Conservation (phyloP, 1,139 yeast genomes). For the Candida glucosophila region DNA sequence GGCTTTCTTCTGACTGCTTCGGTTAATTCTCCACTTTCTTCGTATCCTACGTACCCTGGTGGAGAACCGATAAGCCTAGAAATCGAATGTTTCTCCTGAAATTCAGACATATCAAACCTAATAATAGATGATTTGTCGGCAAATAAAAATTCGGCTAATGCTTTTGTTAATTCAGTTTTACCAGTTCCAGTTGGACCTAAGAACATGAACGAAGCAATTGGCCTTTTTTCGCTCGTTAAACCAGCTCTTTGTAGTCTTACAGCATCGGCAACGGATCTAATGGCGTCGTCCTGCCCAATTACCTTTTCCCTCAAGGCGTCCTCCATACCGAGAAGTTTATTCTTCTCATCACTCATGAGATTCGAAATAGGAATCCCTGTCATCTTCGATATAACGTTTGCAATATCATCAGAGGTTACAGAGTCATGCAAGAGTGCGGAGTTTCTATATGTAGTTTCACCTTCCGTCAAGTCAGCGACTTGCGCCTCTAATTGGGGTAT, state of each 20-base stretch:
- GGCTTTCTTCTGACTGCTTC: constrained; percentile 95
- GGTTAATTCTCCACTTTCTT: constrained; percentile 90
- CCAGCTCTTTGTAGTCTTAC: constrained; percentile 96
- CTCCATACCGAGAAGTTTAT: constrained; percentile 84
- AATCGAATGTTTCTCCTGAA: constrained; percentile 87
- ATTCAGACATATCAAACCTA: constrained; percentile 95
- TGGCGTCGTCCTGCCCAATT: constrained; percentile 94
- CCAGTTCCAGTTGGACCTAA: constrained; percentile 98
- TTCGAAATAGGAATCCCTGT: constrained; percentile 95
- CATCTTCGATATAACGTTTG: constrained; percentile 84
- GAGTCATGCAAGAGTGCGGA: constrained; percentile 69
- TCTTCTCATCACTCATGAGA: constrained; percentile 89
- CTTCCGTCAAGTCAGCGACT: constrained; percentile 39
- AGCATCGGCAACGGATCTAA: constrained; percentile 82
- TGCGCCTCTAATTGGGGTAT: constrained; percentile 72
- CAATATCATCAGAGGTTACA: constrained; percentile 90
- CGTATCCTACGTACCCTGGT: constrained; percentile 96
- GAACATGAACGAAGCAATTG: constrained; percentile 93
- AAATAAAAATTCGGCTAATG: constrained; percentile 83
- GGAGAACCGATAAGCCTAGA: constrained; percentile 94
- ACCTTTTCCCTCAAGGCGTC: constrained; percentile 65
- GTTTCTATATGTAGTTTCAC: constrained; percentile 18
- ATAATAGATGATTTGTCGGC: constrained; percentile 81
- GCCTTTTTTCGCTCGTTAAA: constrained; percentile 83
- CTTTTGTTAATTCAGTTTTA: constrained; percentile 89